Evolutionary conservation across 371 early-diverging fungal genomes (phyloP), one percentile per base, ranked within the genome.

Genomic region (Apophysomyces ossiformis): DNA sequence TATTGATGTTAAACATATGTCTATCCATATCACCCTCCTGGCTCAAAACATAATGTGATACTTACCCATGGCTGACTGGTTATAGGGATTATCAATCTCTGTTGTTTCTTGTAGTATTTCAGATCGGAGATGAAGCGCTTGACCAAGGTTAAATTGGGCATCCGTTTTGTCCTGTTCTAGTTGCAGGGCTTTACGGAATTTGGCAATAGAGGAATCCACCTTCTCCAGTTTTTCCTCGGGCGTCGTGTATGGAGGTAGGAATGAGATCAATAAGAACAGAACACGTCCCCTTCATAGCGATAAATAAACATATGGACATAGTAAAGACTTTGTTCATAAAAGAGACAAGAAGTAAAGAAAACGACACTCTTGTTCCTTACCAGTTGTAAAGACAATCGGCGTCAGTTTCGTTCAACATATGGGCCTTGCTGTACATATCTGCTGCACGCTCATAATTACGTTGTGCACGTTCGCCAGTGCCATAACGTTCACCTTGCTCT

Each of bases 401-500:
- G 61, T 91, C 89, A 5, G 76, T 65, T 16, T 74, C 72, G 54
- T 85, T 87, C 56, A 89, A 72, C 0, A 64, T 67, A 59, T 83
- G 81, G 5, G 91, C 90, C 50, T 86, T 84, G 54, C 74, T 76
- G 70, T 90, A 92, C 79, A 85, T 82, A 50, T 85, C 85, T n/a
- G 77, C 79, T 13, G 90, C 87, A 58, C 78, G 79, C 61, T 88
- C 89, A 64, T 89, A 92, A 58, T 84, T 85, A 7, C 89, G 78
- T 39, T 85, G 68, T 6, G 91, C 86, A 69, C 90, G 88, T 7
- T 86, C 89, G 6, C 90, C 90, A 41, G 78, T 82, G 1, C 65
- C 81, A 71, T 90, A 90, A 13, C 91, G 81, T 66, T 90, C 89
- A 12, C 91, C 92, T 78, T 89, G 85, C 58, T 89, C 90, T 69